phyloP scores from a whole-genome alignment of 2,329 filamentous ascomycete genomes.

The Fusarium algeriense region DNA sequence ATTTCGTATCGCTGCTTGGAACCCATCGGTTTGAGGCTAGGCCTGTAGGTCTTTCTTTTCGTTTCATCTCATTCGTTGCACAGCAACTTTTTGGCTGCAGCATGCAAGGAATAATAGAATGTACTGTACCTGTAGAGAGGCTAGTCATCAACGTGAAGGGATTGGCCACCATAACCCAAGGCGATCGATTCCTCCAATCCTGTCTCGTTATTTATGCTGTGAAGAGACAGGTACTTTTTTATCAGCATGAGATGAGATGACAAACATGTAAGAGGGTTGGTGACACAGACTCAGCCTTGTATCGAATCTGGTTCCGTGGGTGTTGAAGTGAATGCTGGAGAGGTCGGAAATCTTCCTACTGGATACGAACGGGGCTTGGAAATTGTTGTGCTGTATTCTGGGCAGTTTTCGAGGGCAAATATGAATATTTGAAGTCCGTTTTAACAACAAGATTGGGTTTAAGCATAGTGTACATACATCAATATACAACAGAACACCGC shows the following conservation, averaged over 20 bases:
- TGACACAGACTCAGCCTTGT: slow-evolving; percentile 41
- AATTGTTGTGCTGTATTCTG: background rate
- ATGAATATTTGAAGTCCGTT: background rate
- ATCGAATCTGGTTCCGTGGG: background rate
- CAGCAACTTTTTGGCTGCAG: slow-evolving; percentile 32
- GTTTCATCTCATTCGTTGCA: slow-evolving; percentile 29
- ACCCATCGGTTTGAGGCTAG: slow-evolving; percentile 12
- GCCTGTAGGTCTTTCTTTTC: slow-evolving; percentile 20
- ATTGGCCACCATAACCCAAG: slow-evolving; percentile 41
- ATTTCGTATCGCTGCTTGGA: slow-evolving; percentile 18
- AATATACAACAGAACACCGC: background rate
- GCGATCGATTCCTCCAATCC: slow-evolving; percentile 35
- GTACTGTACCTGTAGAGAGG: slow-evolving; percentile 19
- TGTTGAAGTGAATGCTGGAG: slow-evolving; percentile 17
- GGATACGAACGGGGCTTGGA: slow-evolving; percentile 12
- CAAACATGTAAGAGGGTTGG: slow-evolving; percentile 14
- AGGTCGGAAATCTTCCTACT: slow-evolving; percentile 37
- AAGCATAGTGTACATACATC: background rate
- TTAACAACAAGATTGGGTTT: slow-evolving; percentile 1
- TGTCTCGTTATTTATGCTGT: slow-evolving; percentile 13
- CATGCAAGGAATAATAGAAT: slow-evolving; percentile 43
- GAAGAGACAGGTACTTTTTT: slow-evolving; percentile 13
- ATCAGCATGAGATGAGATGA: slow-evolving; percentile 19
- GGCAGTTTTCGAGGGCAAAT: background rate
- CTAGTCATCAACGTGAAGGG: slow-evolving; percentile 24